phyloP scores from a whole-genome alignment of 805 yeast species.

The Jamesozyma hellenica region DNA sequence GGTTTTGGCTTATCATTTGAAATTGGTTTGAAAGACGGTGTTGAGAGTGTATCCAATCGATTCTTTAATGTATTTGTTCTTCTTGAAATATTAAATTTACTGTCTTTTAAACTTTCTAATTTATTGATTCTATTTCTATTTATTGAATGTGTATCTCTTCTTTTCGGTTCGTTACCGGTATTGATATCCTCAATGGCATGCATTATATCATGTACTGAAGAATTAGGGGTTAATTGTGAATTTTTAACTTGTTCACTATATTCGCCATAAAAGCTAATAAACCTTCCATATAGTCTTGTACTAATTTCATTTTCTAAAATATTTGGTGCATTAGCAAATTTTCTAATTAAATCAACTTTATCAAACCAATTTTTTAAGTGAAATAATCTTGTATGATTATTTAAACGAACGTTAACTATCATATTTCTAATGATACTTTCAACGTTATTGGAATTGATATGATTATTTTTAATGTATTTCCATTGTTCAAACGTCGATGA shows the following conservation, averaged over 20 bases:
- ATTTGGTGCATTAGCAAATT: background rate
- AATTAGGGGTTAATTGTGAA: background rate
- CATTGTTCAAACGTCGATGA: background rate
- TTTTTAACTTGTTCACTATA: background rate
- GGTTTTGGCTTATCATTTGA: too few relatives aligned
- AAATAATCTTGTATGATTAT: background rate
- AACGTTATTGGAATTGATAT: background rate
- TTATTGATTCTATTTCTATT: too few relatives aligned
- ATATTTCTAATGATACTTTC: background rate
- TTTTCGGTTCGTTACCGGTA: too few relatives aligned
- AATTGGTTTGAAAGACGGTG: too few relatives aligned
- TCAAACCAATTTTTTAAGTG: conserved; percentile 3
- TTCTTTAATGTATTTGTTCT: too few relatives aligned
- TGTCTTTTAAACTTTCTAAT: too few relatives aligned
- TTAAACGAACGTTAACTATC: background rate
- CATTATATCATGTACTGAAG: background rate
- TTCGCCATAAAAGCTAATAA: background rate
- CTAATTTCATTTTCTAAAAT: background rate
- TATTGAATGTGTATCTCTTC: too few relatives aligned
- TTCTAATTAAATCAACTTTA: background rate
- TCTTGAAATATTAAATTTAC: too few relatives aligned
- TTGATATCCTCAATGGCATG: background rate
- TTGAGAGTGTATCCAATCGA: too few relatives aligned
- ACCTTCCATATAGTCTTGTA: background rate
- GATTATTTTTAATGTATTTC: background rate